Evolutionary conservation across 2,329 filamentous ascomycete genomes (phyloP).

Genomic region (Penicillium sp.): DNA sequence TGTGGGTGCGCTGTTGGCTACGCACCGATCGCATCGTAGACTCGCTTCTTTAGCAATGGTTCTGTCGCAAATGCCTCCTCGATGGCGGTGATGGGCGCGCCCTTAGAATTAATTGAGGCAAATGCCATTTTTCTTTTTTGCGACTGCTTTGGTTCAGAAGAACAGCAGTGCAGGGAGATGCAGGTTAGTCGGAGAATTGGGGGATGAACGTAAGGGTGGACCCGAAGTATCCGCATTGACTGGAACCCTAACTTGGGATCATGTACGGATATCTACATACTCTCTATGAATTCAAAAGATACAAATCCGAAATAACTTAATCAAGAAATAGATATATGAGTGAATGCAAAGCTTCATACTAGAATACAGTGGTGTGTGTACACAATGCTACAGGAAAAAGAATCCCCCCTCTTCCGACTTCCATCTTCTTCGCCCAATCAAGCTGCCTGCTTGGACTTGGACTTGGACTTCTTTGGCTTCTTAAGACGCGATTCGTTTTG

Average conservation of each 20-base stretch:
- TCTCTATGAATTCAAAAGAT: background rate
- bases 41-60: slow-evolving; percentile 40
- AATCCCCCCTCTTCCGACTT: background rate
- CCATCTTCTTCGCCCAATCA: slow-evolving; percentile 4
- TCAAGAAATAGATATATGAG: slow-evolving; percentile 8
- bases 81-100: slow-evolving; percentile 33
- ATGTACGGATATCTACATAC: background rate
- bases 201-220: slow-evolving; percentile 16
- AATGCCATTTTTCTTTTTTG: slow-evolving; percentile 37
- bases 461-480: slow-evolving; percentile 8
- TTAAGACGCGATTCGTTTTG: slow-evolving; percentile 25
- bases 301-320: background rate
- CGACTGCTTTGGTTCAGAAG: slow-evolving; percentile 19
- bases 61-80: slow-evolving; percentile 45
- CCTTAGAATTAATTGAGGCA: slow-evolving; percentile 34
- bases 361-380: slow-evolving; percentile 32
- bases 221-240: slow-evolving; percentile 10
- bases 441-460: slow-evolving; percentile 15
- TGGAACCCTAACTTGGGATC: slow-evolving; percentile 1
- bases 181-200: slow-evolving; percentile 14
- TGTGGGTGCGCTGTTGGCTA: slow-evolving; percentile 17
- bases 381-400: slow-evolving; percentile 25
- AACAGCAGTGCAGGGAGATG: slow-evolving; percentile 18
- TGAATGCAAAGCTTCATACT: slow-evolving; percentile 22
- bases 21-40: slow-evolving; percentile 47